These are phyloP conservation scores for Blastobotrys ciferrii DNA, from an alignment of 1,139 yeast species.

Conservation along the genomic window DNA sequence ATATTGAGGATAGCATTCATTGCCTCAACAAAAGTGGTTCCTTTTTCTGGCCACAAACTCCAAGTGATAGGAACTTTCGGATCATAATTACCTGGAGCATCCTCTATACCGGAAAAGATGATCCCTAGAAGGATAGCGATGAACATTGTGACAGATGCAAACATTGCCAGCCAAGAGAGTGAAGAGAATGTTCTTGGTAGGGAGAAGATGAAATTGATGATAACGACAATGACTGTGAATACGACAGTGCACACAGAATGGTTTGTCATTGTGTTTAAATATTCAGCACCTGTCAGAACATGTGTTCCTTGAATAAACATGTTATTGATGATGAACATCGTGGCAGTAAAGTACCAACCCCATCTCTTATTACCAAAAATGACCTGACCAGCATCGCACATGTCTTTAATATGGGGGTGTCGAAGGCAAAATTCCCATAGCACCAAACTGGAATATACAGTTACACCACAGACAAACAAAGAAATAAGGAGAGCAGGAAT, in stretches of 20 bases:
- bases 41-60: slow-evolving; percentile 49
- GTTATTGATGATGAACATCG: slow-evolving; percentile 53
- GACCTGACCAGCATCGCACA: slow-evolving; percentile 61
- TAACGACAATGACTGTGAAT: slow-evolving; percentile 48
- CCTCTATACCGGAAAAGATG: slow-evolving; percentile 54
- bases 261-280: slow-evolving; percentile 52
- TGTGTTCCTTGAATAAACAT: slow-evolving; percentile 58
- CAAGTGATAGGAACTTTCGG: slow-evolving; percentile 44
- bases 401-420: slow-evolving; percentile 50
- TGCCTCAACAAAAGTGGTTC: slow-evolving; percentile 52
- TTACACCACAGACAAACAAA: slow-evolving; percentile 49
- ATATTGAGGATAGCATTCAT: slow-evolving; percentile 59
- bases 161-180: slow-evolving; percentile 49
- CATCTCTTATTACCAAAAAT: slow-evolving; percentile 50
- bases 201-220: slow-evolving; percentile 49
- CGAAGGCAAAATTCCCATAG: slow-evolving; percentile 54
- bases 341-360: slow-evolving; percentile 59
- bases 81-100: slow-evolving; percentile 45
- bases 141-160: slow-evolving; percentile 57
- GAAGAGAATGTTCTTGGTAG: slow-evolving; percentile 56
- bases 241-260: slow-evolving; percentile 51
- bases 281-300: slow-evolving; percentile 57
- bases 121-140: slow-evolving; percentile 53
- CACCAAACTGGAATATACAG: slow-evolving; percentile 53
- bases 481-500: slow-evolving; percentile 58